Percentiles rank a stretch among this genome's conserved stretches.
phyloP scores from a whole-genome alignment of 2,329 filamentous ascomycete species.

The Penicillium sclerotigenum region DNA sequence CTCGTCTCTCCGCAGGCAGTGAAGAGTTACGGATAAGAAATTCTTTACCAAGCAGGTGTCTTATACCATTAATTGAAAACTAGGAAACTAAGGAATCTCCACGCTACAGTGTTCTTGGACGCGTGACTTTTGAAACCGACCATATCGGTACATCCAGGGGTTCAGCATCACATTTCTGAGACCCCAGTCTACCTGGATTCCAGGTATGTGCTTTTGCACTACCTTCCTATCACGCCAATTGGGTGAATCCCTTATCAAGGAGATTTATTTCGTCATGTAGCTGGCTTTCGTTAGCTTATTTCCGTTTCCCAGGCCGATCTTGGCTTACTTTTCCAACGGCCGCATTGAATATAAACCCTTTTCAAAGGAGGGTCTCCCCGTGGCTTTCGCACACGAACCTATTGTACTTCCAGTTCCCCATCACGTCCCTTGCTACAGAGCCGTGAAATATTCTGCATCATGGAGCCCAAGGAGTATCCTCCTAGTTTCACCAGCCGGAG shows the following conservation, averaged over 20 bases:
- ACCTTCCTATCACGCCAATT: not conserved
- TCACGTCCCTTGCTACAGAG: not conserved
- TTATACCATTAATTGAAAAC: not conserved
- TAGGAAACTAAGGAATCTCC: not conserved
- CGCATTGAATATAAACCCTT: not conserved
- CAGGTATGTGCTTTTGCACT: conserved; percentile 8
- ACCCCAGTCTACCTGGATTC: conserved; percentile 8
- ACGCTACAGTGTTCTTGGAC: not conserved
- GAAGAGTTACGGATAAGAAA: not conserved
- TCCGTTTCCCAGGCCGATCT: not conserved
- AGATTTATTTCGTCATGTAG: conserved; percentile 15
- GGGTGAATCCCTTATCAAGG: not conserved
- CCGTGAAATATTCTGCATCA: not conserved
- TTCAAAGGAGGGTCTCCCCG: not conserved
- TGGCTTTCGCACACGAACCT: not conserved
- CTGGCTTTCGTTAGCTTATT: conserved; percentile 8
- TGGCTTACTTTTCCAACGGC: not conserved
- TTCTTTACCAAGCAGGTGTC: not conserved
- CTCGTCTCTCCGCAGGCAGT: not conserved
- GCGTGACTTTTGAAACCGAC: not conserved
- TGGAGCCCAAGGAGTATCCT: conserved; percentile 10
- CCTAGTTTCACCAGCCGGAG: conserved; percentile 8
- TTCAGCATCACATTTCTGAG: conserved; percentile 13
- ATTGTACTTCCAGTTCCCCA: not conserved
- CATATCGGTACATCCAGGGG: conserved; percentile 11